These are phyloP conservation scores for Geotrichum klebahnii DNA, from an alignment of 1,139 yeast species.

Conservation along the genomic window DNA sequence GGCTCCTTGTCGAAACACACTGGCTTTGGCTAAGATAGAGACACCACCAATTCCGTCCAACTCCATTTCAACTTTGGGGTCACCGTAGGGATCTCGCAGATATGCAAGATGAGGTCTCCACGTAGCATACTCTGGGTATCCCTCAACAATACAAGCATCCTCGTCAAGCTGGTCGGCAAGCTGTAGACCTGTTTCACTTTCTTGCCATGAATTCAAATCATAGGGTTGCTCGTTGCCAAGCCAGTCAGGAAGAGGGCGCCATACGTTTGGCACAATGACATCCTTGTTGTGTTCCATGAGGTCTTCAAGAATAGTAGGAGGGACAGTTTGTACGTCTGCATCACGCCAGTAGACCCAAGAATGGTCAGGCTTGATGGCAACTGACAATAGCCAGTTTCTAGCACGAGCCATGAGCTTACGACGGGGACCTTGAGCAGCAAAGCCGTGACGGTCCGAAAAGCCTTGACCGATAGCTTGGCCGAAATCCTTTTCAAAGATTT, in stretches of 20 bases:
- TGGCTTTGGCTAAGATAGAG: slow-evolving; percentile 73
- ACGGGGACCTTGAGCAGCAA: slow-evolving; percentile 70
- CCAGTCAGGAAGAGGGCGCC: slow-evolving; percentile 92
- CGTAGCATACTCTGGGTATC: slow-evolving; percentile 86
- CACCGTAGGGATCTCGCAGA: slow-evolving; percentile 79
- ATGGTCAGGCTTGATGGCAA: slow-evolving; percentile 62
- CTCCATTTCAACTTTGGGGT: slow-evolving; percentile 81
- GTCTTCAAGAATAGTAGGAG: slow-evolving; percentile 58
- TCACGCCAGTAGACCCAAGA: slow-evolving; percentile 81
- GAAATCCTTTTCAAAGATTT: slow-evolving; percentile 59
- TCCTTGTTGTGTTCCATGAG: slow-evolving; percentile 62
- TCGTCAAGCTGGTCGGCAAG: slow-evolving; percentile 74
- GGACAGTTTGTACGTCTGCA: slow-evolving; percentile 64
- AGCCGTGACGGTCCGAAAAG: slow-evolving; percentile 73
- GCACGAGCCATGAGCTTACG: slow-evolving; percentile 72
- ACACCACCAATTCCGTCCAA: slow-evolving; percentile 92
- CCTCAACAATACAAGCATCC: slow-evolving; percentile 88
- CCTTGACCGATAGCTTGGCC: slow-evolving; percentile 76
- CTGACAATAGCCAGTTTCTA: slow-evolving; percentile 63
- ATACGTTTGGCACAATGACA: slow-evolving; percentile 79
- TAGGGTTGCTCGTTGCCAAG: slow-evolving; percentile 85
- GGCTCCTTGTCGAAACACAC: slow-evolving; percentile 72
- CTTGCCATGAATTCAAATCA: slow-evolving; percentile 89
- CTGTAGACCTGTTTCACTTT: slow-evolving; percentile 75
- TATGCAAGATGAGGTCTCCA: slow-evolving; percentile 92